Evolutionary conservation across 768 basidiomycete species (phyloP).

Genomic region (Leucosporidium scottii): DNA sequence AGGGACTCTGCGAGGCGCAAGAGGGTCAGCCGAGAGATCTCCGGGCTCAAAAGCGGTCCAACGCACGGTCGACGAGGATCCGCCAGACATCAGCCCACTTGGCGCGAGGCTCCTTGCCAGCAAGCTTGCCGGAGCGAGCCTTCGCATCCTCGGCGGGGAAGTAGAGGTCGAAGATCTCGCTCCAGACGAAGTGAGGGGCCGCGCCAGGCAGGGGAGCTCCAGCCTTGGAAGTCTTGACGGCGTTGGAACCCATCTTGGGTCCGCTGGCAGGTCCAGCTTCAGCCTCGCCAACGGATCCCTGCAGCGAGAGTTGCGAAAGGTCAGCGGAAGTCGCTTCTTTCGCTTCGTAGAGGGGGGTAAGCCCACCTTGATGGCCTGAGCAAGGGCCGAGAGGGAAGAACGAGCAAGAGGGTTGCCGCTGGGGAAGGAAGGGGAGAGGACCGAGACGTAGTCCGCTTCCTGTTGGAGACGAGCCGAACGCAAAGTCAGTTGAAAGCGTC

Average conservation of each 20-base stretch:
- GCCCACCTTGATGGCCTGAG: slow-evolving; percentile 69
- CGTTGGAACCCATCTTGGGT: slow-evolving; percentile 28
- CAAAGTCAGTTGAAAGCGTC: neutral
- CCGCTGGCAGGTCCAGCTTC: slow-evolving; percentile 46
- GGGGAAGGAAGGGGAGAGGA: slow-evolving; percentile 56
- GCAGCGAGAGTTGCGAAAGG: slow-evolving; percentile 16
- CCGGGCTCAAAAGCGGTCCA: too few relatives aligned
- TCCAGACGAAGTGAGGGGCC: slow-evolving; percentile 80
- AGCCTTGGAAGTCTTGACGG: slow-evolving; percentile 34
- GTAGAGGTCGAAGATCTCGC: slow-evolving; percentile 66
- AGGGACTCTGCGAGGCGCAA: slow-evolving; percentile 58
- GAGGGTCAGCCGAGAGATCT: neutral
- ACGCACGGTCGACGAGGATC: slow-evolving; percentile 79
- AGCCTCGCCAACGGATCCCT: slow-evolving; percentile 42
- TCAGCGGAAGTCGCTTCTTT: slow-evolving; percentile 6
- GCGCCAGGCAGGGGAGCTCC: slow-evolving; percentile 57
- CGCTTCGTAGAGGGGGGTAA: neutral
- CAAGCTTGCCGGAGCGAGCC: slow-evolving; percentile 34
- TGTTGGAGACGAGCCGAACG: slow-evolving; percentile 9
- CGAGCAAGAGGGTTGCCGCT: slow-evolving; percentile 68
- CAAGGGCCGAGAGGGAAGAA: slow-evolving; percentile 65
- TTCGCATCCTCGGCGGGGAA: slow-evolving; percentile 46
- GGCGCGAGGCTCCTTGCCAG: slow-evolving; percentile 44
- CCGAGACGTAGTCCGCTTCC: slow-evolving; percentile 58
- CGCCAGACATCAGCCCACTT: slow-evolving; percentile 87